phyloP scores from a whole-genome alignment of 192 early-diverging fungal genomes.

The Radiomyces spectabilis region DNA sequence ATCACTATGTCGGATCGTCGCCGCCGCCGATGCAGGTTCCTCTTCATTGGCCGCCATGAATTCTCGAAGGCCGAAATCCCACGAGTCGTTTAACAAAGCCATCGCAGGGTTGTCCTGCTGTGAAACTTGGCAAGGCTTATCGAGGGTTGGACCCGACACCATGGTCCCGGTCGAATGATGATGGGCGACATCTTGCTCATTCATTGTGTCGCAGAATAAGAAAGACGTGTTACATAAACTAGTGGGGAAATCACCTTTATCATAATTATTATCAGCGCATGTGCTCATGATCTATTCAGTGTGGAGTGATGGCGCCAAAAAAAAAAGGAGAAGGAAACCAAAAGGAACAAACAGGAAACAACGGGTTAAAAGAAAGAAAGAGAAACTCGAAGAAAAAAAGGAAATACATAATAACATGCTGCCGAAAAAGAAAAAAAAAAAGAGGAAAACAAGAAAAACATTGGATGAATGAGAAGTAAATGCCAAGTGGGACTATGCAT shows the following conservation, averaged over 20 bases:
- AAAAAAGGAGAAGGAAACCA: background rate
- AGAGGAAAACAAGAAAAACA: background rate
- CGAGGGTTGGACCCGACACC: background rate
- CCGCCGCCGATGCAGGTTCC: background rate
- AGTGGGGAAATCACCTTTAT: background rate
- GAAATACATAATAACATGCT: background rate
- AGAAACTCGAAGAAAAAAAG: background rate
- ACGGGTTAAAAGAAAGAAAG: background rate
- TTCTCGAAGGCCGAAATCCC: background rate
- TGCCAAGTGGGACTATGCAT: too few relatives aligned
- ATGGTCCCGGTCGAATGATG: background rate
- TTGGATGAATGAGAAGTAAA: too few relatives aligned
- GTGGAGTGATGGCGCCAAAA: background rate
- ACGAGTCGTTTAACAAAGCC: background rate
- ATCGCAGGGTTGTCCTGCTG: background rate
- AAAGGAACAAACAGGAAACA: background rate
- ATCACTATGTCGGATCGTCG: slow-evolving; percentile 16
- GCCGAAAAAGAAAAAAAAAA: background rate
- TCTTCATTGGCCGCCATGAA: background rate
- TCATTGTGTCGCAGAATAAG: background rate
- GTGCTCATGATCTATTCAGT: background rate
- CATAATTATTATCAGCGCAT: background rate
- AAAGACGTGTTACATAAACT: background rate
- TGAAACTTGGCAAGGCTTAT: background rate
- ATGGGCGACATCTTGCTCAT: background rate